Evolutionary conservation across 2,329 filamentous ascomycete species (phyloP), one percentile per base, ranked within the genome.

Genomic region (Ophiostoma triangulosporum): DNA sequence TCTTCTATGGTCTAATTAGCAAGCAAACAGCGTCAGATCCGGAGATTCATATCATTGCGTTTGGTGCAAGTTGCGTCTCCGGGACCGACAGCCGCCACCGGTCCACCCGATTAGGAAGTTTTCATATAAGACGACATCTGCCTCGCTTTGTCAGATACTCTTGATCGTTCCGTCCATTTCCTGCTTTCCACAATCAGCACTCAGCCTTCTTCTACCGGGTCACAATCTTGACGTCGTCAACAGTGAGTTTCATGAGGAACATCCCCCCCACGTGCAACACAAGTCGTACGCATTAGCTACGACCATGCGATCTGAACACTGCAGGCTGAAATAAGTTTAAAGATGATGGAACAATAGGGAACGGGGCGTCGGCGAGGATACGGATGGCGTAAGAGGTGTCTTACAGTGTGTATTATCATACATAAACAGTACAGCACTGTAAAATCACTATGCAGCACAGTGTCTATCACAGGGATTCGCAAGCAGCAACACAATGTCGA

Each of bases 401-500:
- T 9, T 32, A 51, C 53, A 54, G 38, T 36, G 4, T 11, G 22
- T 5, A 6, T n/a, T n/a, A 11, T 1, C 0, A 9, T 33, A 6
- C 22, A 6, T 8, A n/a, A 49, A 52, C 27, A 22, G 46, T 48
- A 17, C 4, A 15, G 3, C 22, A 22, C 17, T 33, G 17, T 20
- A 22, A 3, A 33, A 2, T 17, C 22, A 6, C 3, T 9, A 22
- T 15, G 1, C 7, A 32, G 4, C 20, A 55, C 54, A 55, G 54
- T 55, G 54, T 24, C n/a, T 29, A 48, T 22, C 7, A 5, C n/a
- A 26, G 27, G 24, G 27, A 32, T 46, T 48, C 24, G 29, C 38
- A 46, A 46, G 20, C 40, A 46, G 5, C 14, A 17, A 6, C 9
- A n/a, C 24, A 26, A 67, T 68, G 53, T 59, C 64, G 61, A 61